Evolutionary conservation across 2,329 filamentous ascomycete genomes (phyloP).

Genomic region (Chrysoporthe puriensis): DNA sequence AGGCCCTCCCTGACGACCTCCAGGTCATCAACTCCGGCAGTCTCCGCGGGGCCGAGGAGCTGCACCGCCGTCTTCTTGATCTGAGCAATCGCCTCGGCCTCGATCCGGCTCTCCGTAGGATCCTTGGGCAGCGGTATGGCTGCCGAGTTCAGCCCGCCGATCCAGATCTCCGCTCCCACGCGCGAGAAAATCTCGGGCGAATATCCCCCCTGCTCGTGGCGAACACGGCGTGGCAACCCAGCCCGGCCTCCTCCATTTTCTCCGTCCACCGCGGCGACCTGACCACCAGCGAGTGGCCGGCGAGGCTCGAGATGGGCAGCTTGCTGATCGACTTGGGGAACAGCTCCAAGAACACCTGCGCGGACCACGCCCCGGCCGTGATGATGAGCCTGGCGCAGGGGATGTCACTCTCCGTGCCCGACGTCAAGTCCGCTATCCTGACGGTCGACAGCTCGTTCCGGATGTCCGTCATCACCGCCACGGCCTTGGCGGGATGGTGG

Average conservation of each 20-base stretch:
- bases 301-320: slow-evolving; percentile 64
- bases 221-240: slow-evolving; percentile 69
- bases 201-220: slow-evolving; percentile 61
- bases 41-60: slow-evolving; percentile 46
- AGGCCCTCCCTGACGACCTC: slow-evolving; percentile 67
- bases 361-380: slow-evolving; percentile 73
- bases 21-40: slow-evolving; percentile 52
- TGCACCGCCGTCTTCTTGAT: slow-evolving; percentile 52
- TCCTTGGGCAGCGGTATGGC: slow-evolving; percentile 61
- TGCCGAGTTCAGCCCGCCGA: slow-evolving; percentile 71
- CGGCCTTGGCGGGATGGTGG: slow-evolving; percentile 65
- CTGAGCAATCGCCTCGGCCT: slow-evolving; percentile 50
- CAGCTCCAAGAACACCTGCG: slow-evolving; percentile 63
- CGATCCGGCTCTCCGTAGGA: slow-evolving; percentile 54
- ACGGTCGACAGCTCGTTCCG: slow-evolving; percentile 56
- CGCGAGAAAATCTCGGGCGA: slow-evolving; percentile 74
- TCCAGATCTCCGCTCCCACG: slow-evolving; percentile 68
- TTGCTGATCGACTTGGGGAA: slow-evolving; percentile 59
- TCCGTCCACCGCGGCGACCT: slow-evolving; percentile 58
- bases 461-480: slow-evolving; percentile 55
- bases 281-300: slow-evolving; percentile 74
- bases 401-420: slow-evolving; percentile 53
- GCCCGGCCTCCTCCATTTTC: slow-evolving; percentile 42
- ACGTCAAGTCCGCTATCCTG: slow-evolving; percentile 49
- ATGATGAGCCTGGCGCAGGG: slow-evolving; percentile 69